phyloP scores from a whole-genome alignment of 805 yeast genomes.

The Suhomyces kilbournensis region DNA sequence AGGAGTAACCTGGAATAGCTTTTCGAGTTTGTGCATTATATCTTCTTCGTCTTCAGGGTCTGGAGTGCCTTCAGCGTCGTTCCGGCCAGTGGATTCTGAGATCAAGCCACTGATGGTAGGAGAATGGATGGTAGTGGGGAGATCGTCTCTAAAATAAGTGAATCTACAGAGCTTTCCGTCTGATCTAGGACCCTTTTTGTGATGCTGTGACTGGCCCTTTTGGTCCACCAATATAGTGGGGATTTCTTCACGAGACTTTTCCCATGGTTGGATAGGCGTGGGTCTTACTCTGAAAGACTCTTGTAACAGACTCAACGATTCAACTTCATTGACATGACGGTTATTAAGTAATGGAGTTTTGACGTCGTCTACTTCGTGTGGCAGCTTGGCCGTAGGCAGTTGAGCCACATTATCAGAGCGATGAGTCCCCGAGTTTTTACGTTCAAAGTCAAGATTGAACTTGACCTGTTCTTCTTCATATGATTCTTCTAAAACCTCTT shows the following conservation, averaged over 20 bases:
- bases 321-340: slow-evolving; percentile 32
- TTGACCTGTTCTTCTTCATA: slow-evolving; percentile 18
- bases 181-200: neutral
- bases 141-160: slow-evolving; percentile 88
- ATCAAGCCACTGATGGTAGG: slow-evolving; percentile 78
- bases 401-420: slow-evolving; percentile 8
- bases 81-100: neutral
- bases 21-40: slow-evolving; percentile 12
- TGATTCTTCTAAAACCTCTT: slow-evolving; percentile 26
- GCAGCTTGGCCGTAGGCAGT: neutral
- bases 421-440: neutral
- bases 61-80: neutral
- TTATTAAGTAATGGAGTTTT: slow-evolving; percentile 29
- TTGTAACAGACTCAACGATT: slow-evolving; percentile 38
- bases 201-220: neutral
- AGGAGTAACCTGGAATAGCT: slow-evolving; percentile 27
- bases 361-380: slow-evolving; percentile 11
- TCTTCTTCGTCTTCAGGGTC: slow-evolving; percentile 5
- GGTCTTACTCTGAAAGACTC: slow-evolving; percentile 61
- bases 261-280: slow-evolving; percentile 74
- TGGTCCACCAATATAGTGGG: slow-evolving; percentile 27
- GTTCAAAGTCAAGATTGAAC: slow-evolving; percentile 36
- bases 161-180: slow-evolving; percentile 52
- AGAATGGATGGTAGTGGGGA: slow-evolving; percentile 86
- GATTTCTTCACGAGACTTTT: slow-evolving; percentile 29